These are phyloP conservation scores for Picochlorum costavermella DNA, from an alignment of 139 green algal genomes.

Conservation along the genomic window DNA sequence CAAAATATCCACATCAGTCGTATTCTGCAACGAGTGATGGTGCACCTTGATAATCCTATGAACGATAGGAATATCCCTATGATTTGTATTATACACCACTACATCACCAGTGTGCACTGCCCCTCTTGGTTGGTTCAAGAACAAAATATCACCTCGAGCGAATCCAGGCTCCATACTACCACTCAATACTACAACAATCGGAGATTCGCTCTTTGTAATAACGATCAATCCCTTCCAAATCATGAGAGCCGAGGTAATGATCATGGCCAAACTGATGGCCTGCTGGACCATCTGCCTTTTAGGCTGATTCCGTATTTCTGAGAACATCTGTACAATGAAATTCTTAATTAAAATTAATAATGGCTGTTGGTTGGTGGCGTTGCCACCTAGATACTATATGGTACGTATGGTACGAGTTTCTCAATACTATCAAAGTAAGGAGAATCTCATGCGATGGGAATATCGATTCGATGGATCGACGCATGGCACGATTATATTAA, in stretches of 20 bases:
- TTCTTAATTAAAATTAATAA: not conserved
- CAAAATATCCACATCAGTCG: conserved; percentile 57
- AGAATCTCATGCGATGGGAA: no score
- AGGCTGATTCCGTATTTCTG: conserved; percentile 26
- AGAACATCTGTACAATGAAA: conserved; percentile 5
- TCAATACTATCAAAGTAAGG: no score
- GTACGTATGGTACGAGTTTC: no score
- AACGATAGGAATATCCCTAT: conserved; percentile 93
- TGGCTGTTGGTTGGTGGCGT: no score
- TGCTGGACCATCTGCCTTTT: conserved; percentile 54
- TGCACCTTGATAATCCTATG: conserved; percentile 89
- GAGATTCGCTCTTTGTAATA: conserved; percentile 87
- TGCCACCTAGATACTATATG: no score
- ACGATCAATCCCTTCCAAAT: conserved; percentile 97
- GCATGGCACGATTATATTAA: no score
- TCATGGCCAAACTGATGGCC: conserved; percentile 72
- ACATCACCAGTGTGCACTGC: conserved; percentile 45
- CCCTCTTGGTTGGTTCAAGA: conserved; percentile 73
- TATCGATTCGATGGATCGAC: no score
- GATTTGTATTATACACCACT: conserved; percentile 94
- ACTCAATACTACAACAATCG: conserved; percentile 93
- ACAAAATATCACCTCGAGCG: conserved; percentile 94
- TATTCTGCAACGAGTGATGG: conserved; percentile 23
- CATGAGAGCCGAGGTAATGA: conserved; percentile 91
- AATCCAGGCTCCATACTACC: conserved; percentile 98